Percentiles rank a stretch among this genome's conserved stretches.
phyloP scores from a whole-genome alignment of 345 rosid genomes.

The Rhodomyrtus tomentosa region DNA sequence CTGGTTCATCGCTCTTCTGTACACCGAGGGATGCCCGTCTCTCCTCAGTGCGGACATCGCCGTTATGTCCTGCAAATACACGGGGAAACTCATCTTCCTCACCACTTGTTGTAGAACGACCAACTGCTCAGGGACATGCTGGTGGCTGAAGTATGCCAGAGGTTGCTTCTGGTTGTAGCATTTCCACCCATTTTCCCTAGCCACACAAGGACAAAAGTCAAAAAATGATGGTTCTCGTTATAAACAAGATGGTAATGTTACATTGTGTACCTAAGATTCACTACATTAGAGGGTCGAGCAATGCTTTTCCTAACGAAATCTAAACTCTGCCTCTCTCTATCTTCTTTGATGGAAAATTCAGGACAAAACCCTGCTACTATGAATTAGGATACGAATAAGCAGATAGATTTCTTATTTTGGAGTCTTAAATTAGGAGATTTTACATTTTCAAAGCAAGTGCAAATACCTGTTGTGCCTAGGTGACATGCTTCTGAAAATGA shows the following conservation, averaged over 20 bases:
- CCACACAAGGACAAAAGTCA: background rate
- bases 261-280: background rate
- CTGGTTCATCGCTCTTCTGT: conserved; percentile 41
- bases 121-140: conserved; percentile 50
- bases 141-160: conserved; percentile 39
- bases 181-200: conserved; percentile 76
- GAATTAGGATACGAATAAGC: background rate
- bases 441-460: background rate
- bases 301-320: background rate
- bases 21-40: conserved; percentile 95
- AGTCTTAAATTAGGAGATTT: background rate
- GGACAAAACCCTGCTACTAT: background rate
- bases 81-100: conserved; percentile 63
- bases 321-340: background rate
- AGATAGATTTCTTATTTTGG: background rate
- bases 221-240: background rate
- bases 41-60: conserved; percentile 64
- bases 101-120: conserved; percentile 61
- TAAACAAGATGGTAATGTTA: background rate
- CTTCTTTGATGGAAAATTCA: background rate
- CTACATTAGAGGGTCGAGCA: background rate
- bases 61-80: conserved; percentile 70
- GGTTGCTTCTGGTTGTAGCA: conserved; percentile 82
- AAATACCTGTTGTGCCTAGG: conserved; percentile 58
- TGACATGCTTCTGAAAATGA: conserved; percentile 61